Conservation (phyloP, 495 filamentous ascomycete species). For the Penicillium goetzii region DNA sequence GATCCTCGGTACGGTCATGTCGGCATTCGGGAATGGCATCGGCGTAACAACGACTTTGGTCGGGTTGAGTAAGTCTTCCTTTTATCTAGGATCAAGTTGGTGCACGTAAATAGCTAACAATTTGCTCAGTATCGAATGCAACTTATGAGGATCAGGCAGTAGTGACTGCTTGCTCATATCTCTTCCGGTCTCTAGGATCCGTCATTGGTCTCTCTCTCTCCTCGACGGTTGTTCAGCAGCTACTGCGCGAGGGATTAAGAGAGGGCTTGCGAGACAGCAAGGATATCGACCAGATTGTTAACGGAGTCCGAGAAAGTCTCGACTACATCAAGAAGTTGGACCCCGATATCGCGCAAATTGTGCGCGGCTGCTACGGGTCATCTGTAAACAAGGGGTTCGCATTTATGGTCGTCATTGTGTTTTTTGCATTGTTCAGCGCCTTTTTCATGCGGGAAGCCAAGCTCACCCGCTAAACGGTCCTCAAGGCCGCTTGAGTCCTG, state of each 20-base stretch:
- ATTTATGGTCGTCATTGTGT: constrained; percentile 47
- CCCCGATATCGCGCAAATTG: constrained; percentile 59
- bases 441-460: constrained; percentile 50
- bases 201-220: constrained; percentile 72
- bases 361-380: constrained; percentile 70
- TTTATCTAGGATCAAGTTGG: background rate
- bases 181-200: constrained; percentile 83
- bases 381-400: constrained; percentile 53
- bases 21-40: constrained; percentile 64
- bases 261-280: constrained; percentile 55
- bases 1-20: constrained; percentile 57
- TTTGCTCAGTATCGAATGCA: constrained; percentile 67
- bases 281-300: constrained; percentile 71
- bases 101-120: constrained; percentile 10
- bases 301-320: constrained; percentile 72
- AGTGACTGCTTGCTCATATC: constrained; percentile 81
- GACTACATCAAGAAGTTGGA: constrained; percentile 72
- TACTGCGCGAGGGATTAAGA: constrained; percentile 62
- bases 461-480: constrained; percentile 33
- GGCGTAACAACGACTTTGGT: constrained; percentile 75
- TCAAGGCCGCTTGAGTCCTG: background rate
- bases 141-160: constrained; percentile 71
- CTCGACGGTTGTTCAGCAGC: constrained; percentile 74
- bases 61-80: constrained; percentile 52
- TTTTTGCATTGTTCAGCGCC: constrained; percentile 51